phyloP scores from a whole-genome alignment of 768 basidiomycete species.

The Hygrocybe coccinea region DNA sequence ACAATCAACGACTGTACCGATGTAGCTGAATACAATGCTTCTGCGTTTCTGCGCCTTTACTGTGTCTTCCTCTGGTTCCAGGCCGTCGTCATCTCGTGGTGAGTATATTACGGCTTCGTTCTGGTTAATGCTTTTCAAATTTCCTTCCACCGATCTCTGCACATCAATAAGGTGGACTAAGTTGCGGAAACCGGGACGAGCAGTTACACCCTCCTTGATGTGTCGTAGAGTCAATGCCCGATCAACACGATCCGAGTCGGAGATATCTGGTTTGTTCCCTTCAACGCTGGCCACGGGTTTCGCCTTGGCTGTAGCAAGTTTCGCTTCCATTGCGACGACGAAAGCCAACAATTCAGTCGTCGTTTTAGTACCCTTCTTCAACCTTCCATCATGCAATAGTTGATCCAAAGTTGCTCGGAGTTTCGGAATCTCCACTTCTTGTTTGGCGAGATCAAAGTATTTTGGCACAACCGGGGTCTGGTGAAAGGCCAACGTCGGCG shows the following conservation, averaged over 20 bases:
- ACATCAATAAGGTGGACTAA: conserved; percentile 37
- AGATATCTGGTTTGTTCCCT: conserved; percentile 4
- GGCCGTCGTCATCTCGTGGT: conserved; percentile 8
- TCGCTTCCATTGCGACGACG: conserved; percentile 26
- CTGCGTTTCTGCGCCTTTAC: conserved; percentile 7
- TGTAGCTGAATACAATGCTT: conserved; percentile 1
- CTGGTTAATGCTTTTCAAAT: neutral
- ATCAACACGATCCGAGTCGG: conserved; percentile 12
- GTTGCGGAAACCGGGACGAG: conserved; percentile 17
- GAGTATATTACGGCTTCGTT: neutral
- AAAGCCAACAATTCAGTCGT: conserved; percentile 25
- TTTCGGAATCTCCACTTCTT: conserved; percentile 20
- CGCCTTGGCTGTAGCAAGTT: conserved; percentile 20
- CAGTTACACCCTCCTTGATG: conserved; percentile 16
- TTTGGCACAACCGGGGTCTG: neutral
- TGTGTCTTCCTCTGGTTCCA: conserved; percentile 15
- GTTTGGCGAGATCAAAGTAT: conserved; percentile 6
- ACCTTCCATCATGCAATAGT: conserved; percentile 21
- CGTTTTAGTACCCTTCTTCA: conserved; percentile 19
- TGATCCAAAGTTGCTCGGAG: conserved; percentile 23
- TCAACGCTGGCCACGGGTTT: conserved; percentile 7
- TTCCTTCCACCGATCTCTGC: conserved; percentile 28
- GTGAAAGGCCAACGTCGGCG: no score
- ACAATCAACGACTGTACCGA: neutral
- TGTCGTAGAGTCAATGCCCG: conserved; percentile 16